Conservation (phyloP, 441 rosid genomes). For the Aquilaria agallochum region DNA sequence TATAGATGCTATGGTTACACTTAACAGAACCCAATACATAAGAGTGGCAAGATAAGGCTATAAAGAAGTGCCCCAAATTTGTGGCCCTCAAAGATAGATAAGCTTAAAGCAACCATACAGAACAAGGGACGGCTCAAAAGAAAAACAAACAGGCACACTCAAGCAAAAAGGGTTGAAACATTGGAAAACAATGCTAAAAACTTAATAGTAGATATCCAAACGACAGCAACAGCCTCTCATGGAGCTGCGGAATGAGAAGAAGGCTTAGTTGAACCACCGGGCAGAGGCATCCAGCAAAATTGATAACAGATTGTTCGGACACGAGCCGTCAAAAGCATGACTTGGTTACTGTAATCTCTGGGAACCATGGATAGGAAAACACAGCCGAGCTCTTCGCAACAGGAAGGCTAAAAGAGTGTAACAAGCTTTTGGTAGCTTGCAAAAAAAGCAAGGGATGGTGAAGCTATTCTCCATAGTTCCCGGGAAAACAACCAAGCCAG, state of each 20-base stretch:
- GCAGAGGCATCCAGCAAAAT: constrained; percentile 23
- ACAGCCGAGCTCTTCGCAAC: constrained; percentile 20
- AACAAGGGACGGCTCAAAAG: not conserved
- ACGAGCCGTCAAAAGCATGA: constrained; percentile 22
- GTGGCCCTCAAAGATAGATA: constrained; percentile 19
- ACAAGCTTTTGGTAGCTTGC: constrained; percentile 48
- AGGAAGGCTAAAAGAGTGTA: constrained; percentile 25
- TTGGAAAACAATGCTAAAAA: constrained; percentile 5
- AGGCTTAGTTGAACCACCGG: constrained; percentile 19
- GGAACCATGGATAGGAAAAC: constrained; percentile 35
- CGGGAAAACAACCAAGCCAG: constrained; percentile 33
- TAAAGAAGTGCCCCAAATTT: not conserved
- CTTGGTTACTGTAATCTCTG: constrained; percentile 37
- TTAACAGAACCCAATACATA: too few species aligned
- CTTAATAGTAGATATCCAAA: constrained; percentile 12
- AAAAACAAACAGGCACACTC: constrained; percentile 5
- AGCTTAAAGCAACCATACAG: constrained; percentile 23
- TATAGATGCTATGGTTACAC: too few species aligned
- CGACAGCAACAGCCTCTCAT: constrained; percentile 19
- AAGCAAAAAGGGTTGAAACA: constrained; percentile 5
- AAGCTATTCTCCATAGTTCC: constrained; percentile 30
- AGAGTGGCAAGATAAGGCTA: too few species aligned
- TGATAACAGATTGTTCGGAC: constrained; percentile 12
- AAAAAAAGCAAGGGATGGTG: constrained; percentile 18
- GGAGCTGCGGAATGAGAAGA: constrained; percentile 13